Evolutionary conservation across 2,329 filamentous ascomycete genomes (phyloP), one percentile per base, ranked within the genome.

Genomic region (Chrysoporthe cubensis): DNA sequence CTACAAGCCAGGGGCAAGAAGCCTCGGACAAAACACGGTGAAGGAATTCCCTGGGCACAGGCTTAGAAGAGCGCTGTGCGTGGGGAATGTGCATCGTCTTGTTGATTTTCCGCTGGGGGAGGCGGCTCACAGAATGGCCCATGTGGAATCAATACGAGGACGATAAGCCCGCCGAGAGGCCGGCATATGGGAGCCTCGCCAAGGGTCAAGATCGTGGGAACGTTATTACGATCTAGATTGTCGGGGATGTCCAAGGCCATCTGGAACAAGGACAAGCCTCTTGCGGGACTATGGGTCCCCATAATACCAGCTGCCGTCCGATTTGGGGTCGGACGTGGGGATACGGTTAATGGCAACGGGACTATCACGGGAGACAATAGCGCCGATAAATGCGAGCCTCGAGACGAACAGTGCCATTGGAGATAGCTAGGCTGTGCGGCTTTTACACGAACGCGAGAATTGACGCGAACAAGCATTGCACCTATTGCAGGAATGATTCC

Each of bases 171-270:
- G 56, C 61, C 4, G 4, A 13, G 18, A 48, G 46, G 26, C 56
- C 66, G 66, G 66, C 66, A 67, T 65, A 59, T 67, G 37, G 48
- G 66, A 43, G 46, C 61, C 54, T 50, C 26, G 40, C 65, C 42
- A 44, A 60, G 59, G 57, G 61, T 48, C 52, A 44, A 40, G 52
- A 52, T 37, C 37, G 59, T 56, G 62, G 54, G 13, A 67, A 43
- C 26, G 43, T 50, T 65, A n/a, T 59, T 65, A 67, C 62, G n/a
- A 34, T 52, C 43, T n/a, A 32, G 52, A 48, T 18, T 42, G 37
- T 43, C 57, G 40, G 57, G 21, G 50, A 54, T 26, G 7, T 54
- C n/a, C 34, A 9, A 40, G 26, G 62, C 61, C 40, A 63, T 26
- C 13, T 43, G 18, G 48, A 37, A 46, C 37, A 40, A 40, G 37